Percentiles rank a stretch among this genome's conserved stretches.
phyloP scores from a whole-genome alignment of 208 protist species.

The Crithidia thermophila region DNA sequence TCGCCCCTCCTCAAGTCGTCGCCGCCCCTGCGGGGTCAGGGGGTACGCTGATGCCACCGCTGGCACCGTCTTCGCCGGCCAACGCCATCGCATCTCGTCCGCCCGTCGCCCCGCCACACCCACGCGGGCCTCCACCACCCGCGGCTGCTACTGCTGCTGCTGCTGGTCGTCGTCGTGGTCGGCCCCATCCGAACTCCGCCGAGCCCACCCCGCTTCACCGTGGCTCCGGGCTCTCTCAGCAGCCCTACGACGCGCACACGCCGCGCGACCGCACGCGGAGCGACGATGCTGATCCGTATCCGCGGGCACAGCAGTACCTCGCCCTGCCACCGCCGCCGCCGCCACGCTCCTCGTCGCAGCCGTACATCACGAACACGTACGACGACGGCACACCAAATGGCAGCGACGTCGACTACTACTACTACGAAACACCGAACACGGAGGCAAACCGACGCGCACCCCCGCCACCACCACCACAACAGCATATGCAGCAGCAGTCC shows the following conservation, averaged over 20 bases:
- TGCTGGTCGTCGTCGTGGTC: constrained; percentile 1
- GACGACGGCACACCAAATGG: constrained; percentile 5
- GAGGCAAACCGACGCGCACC: not conserved
- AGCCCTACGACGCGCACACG: not conserved
- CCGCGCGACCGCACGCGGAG: not conserved
- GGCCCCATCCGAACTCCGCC: constrained; percentile 19
- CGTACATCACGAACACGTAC: constrained; percentile 14
- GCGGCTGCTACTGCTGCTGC: not conserved
- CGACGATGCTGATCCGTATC: not conserved
- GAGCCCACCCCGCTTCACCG: constrained; percentile 18
- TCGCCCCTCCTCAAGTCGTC: not conserved
- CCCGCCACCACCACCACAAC: not conserved
- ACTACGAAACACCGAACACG: not conserved
- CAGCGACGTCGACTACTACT: constrained; percentile 2
- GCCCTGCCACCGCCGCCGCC: no score
- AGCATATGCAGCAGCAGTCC: constrained; percentile 1
- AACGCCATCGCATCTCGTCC: not conserved
- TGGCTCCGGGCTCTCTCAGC: not conserved
- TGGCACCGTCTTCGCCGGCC: not conserved
- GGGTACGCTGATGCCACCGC: not conserved
- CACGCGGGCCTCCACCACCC: not conserved
- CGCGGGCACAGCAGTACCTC: not conserved
- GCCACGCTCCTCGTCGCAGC: constrained; percentile 14
- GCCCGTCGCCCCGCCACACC: not conserved
- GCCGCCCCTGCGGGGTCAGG: not conserved